Conservation (phyloP, 2,329 filamentous ascomycete genomes). For the Penicillium sp. region DNA sequence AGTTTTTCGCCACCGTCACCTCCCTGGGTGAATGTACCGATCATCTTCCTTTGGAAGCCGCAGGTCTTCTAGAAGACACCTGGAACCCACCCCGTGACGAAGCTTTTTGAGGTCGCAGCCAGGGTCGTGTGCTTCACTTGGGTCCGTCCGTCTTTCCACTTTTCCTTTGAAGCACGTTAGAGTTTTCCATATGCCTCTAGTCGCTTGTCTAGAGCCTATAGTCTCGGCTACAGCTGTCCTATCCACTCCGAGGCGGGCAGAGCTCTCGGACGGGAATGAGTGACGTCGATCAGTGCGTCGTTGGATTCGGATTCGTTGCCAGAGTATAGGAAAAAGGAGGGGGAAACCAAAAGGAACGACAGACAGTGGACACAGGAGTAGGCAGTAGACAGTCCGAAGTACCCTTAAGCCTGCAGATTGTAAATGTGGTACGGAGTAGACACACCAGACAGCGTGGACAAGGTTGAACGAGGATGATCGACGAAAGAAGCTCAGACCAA, state of each 20-base stretch:
- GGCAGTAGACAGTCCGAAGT: not conserved
- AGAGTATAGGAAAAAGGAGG: not conserved
- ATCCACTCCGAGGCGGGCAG: not conserved
- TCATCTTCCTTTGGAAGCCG: slow-evolving; percentile 5
- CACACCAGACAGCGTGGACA: not conserved
- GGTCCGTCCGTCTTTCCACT: not conserved
- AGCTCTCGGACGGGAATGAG: slow-evolving; percentile 5
- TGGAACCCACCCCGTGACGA: slow-evolving; percentile 32
- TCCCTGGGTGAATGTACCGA: not conserved
- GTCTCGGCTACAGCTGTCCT: not conserved
- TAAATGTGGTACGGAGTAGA: not conserved
- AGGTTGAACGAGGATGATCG: slow-evolving; percentile 14
- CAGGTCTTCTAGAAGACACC: slow-evolving; percentile 38
- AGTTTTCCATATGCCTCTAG: not conserved
- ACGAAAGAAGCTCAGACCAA: slow-evolving; percentile 27
- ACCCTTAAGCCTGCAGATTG: not conserved
- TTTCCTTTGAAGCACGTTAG: not conserved
- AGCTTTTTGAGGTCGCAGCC: slow-evolving; percentile 20
- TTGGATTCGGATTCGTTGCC: not conserved
- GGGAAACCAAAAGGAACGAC: not conserved
- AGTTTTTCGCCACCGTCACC: slow-evolving; percentile 4
- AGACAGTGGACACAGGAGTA: not conserved
- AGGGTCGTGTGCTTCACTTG: slow-evolving; percentile 2
- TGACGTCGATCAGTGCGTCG: slow-evolving; percentile 22
- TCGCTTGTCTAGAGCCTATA: not conserved